A percentile compares a stretch with the other conserved stretches of the same genome.
phyloP scores from a whole-genome alignment of 2,329 filamentous ascomycete species.

The Neonectria punicea region DNA sequence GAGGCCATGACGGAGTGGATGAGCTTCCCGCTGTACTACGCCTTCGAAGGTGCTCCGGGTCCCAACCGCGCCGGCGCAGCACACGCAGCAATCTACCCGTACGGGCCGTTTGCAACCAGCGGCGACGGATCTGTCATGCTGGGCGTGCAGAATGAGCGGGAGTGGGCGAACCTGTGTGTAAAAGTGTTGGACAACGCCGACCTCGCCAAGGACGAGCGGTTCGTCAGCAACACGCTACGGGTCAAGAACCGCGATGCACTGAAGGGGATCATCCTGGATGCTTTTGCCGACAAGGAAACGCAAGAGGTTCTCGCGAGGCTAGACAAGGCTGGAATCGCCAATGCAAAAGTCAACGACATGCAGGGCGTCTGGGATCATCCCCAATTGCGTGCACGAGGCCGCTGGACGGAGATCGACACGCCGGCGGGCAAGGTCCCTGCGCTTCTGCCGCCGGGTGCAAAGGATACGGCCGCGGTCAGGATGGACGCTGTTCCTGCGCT shows the following conservation, averaged over 20 bases:
- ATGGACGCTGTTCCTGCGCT: conserved; percentile 59
- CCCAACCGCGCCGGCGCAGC: conserved; percentile 60
- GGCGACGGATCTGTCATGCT: conserved; percentile 63
- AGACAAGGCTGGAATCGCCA: conserved; percentile 62
- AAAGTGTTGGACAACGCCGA: conserved; percentile 56
- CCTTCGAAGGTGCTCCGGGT: conserved; percentile 55
- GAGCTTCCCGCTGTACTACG: conserved; percentile 66
- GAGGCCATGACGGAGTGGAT: conserved; percentile 70
- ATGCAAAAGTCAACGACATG: conserved; percentile 66
- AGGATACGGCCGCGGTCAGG: conserved; percentile 38
- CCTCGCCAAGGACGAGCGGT: conserved; percentile 57
- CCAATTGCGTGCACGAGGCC: conserved; percentile 59
- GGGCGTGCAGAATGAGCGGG: conserved; percentile 67
- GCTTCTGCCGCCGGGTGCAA: conserved; percentile 60
- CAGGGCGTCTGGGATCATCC: conserved; percentile 64
- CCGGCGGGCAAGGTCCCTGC: conserved; percentile 58
- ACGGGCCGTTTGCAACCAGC: conserved; percentile 63
- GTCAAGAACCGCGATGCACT: conserved; percentile 58
- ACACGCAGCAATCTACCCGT: conserved; percentile 66
- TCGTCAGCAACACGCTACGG: conserved; percentile 58
- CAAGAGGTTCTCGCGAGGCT: conserved; percentile 55
- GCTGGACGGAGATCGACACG: conserved; percentile 63
- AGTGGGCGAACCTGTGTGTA: conserved; percentile 62
- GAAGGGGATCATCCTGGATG: conserved; percentile 55
- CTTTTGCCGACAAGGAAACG: conserved; percentile 52